Percentiles rank a stretch among this genome's conserved stretches.
Conservation (phyloP, 2,329 filamentous ascomycete species). For the Onygenales sp. region DNA sequence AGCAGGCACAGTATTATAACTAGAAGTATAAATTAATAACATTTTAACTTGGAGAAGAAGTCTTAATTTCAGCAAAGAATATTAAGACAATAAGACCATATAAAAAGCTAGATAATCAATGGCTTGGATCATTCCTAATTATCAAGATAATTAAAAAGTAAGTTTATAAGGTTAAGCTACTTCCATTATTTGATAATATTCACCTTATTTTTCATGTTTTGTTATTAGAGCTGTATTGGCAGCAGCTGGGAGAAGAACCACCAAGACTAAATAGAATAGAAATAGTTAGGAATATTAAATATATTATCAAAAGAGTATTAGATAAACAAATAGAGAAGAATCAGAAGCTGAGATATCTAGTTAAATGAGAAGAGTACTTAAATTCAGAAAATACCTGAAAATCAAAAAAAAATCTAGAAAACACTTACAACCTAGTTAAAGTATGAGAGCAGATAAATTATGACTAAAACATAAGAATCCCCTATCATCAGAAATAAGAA, state of each 20-base stretch:
- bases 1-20: neutral
- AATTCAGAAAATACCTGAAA: neutral
- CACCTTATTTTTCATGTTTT: slow-evolving; percentile 3
- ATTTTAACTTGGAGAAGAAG: neutral
- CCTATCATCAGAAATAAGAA: no score
- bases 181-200: neutral
- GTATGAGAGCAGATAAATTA: no score
- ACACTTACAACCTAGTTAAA: neutral
- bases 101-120: slow-evolving; percentile 2
- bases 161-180: neutral
- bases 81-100: neutral
- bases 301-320: neutral
- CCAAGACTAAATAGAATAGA: neutral
- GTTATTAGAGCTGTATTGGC: neutral
- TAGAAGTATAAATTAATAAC: neutral
- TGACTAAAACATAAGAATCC: no score
- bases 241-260: neutral
- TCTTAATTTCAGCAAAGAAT: slow-evolving; percentile 1
- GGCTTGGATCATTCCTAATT: neutral
- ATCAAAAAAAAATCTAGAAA: no score
- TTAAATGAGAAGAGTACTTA: neutral
- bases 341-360: neutral
- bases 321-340: neutral
- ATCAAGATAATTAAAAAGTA: neutral
- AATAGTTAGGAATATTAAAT: neutral